Base-by-base conservation (phyloP, 305 asterid genomes). In the Rubia peregrina region DNA sequence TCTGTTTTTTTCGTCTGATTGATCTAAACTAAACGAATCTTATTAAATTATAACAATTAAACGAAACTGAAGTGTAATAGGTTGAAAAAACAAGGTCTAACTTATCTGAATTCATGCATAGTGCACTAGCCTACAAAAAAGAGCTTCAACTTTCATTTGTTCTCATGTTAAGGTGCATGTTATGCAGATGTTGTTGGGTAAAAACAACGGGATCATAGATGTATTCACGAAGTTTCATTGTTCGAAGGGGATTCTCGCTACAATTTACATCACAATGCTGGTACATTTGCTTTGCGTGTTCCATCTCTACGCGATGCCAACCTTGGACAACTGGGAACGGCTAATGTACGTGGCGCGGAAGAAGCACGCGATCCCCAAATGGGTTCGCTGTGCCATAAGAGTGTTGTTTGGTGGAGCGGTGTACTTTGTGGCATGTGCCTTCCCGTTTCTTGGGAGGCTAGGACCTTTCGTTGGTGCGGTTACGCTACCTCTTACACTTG, bases 261-360 rank as follows among this genome's bases (percentile, higher is more conserved):
- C 80, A 38, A 78, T 83, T 61, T 83, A 80, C 69, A 7, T 80
- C 24, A 38, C 77, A 13, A 61, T 83, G 57, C 10, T 84, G 49
- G 72, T 83, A 65, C 87, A 84, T 77, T 82, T 76, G 43, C 0
- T 85, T 1, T 83, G 92, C 44, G 77, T 91, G 8, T 88, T 80
- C 76, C 96, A 90, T 68, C 76, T 90, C 57, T 90, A 85, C 9
- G 88, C 86, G 0, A 84, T 90, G 87, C 90, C 87, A 0, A 80
- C 78, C 4, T 71, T 82, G 43, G 97, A 90, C 83, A 88, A 88
- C 86, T 67, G 80, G 13, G 86, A 82, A 74, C 78, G 82, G 33
- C 63, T 17, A 16, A 49, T 84, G 36, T 88, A 85, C 66, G 70
- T 67, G 13, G 70, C 55, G 69, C 83, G 73, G 83, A 85, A 77